Percentiles rank a stretch among this genome's conserved stretches.
Conservation (phyloP, 1,139 yeast genomes). For the Sporopachydermia cereana region DNA sequence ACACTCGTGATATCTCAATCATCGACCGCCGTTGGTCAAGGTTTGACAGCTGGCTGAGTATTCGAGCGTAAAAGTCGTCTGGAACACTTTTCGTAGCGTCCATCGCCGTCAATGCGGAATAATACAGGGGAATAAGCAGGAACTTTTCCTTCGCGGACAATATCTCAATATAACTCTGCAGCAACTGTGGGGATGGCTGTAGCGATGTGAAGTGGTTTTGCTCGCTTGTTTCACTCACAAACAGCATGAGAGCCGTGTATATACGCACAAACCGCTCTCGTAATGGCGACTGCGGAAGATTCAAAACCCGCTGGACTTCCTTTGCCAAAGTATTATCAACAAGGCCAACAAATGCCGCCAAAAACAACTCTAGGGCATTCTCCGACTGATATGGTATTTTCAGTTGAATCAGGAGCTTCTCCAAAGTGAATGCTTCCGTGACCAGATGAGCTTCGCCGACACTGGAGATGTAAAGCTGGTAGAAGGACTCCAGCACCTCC, state of each 20-base stretch:
- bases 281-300: background rate
- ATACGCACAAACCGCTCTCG: background rate
- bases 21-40: background rate
- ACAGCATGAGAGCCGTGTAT: background rate
- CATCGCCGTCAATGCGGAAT: background rate
- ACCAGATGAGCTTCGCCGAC: background rate
- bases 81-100: background rate
- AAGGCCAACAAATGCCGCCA: background rate
- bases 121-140: conserved; percentile 3
- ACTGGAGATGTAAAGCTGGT: background rate
- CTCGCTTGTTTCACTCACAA: background rate
- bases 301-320: background rate
- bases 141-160: background rate
- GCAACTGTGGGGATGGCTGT: background rate
- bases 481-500: background rate
- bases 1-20: conserved; percentile 3
- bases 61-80: background rate
- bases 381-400: background rate
- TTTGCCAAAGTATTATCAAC: background rate
- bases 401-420: background rate
- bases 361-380: background rate
- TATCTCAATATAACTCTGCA: background rate
- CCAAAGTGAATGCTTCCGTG: background rate
- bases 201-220: background rate
- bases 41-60: background rate